Conservation (phyloP, 306 rosid genomes). For the Hippophae gyantsensis region DNA sequence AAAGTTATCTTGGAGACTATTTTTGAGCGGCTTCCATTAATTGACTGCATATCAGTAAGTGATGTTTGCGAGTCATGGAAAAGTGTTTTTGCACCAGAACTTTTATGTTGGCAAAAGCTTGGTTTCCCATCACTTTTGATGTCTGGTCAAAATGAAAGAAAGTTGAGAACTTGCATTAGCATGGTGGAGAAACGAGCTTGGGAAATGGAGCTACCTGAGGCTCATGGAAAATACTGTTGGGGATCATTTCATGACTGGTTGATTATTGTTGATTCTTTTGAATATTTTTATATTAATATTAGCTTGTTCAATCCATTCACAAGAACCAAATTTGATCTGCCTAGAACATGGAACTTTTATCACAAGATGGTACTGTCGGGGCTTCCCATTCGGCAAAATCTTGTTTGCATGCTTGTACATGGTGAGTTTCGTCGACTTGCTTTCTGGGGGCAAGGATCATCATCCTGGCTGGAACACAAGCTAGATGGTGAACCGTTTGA, state of each 20-base stretch:
- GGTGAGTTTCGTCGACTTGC: conserved; percentile 33
- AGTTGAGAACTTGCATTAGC: conserved; percentile 39
- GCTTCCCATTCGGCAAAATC: conserved; percentile 27
- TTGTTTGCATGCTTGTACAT: conserved; percentile 42
- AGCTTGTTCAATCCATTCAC: conserved; percentile 49
- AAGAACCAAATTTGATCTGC: conserved; percentile 29
- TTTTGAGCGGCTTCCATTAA: conserved; percentile 25
- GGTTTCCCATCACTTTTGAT: conserved; percentile 57
- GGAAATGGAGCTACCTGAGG: conserved; percentile 41
- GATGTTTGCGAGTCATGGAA: conserved; percentile 55
- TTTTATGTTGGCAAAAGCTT: conserved; percentile 31
- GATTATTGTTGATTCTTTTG: conserved; percentile 32
- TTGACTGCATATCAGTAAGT: conserved; percentile 46
- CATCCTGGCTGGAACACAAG: conserved; percentile 33
- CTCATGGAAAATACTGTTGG: conserved; percentile 43
- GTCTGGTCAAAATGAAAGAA: conserved; percentile 41
- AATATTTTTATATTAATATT: conserved; percentile 28
- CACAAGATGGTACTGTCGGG: conserved; percentile 52
- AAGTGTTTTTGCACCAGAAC: conserved; percentile 30
- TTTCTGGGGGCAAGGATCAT: conserved; percentile 34
- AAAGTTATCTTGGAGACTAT: conserved; percentile 18
- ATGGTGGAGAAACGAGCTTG: conserved; percentile 43
- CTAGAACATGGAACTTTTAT: conserved; percentile 48
- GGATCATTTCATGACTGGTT: conserved; percentile 62
- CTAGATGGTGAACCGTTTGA: conserved; percentile 40